These are phyloP conservation scores for Lecanicillium sp. DNA, from an alignment of 2,329 filamentous ascomycete species.

Conservation along the genomic window DNA sequence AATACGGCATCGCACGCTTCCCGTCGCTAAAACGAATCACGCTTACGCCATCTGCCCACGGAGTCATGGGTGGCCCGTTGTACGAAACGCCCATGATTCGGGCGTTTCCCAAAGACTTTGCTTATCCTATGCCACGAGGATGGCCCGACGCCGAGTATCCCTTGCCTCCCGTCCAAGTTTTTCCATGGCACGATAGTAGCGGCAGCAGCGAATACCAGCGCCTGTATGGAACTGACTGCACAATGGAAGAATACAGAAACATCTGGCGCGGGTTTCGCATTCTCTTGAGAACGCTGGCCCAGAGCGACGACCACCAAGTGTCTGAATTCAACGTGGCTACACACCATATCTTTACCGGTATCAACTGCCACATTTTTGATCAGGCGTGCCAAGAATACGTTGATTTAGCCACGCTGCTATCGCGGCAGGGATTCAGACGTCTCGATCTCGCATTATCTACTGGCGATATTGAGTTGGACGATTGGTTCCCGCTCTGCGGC, in stretches of 20 bases:
- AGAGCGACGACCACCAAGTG: slow-evolving; percentile 17
- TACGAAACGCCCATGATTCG: slow-evolving; percentile 3
- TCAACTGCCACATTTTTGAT: slow-evolving; percentile 23
- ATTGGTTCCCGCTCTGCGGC: slow-evolving; percentile 8
- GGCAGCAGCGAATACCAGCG: too few relatives aligned
- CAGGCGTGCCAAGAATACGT: slow-evolving; percentile 15
- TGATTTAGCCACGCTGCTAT: slow-evolving; percentile 13
- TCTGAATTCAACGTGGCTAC: slow-evolving; percentile 26
- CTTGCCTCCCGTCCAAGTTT: too few relatives aligned
- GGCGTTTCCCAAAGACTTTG: background rate
- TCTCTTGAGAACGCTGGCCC: slow-evolving; percentile 17
- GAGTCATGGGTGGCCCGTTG: background rate
- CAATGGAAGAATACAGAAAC: slow-evolving; percentile 11
- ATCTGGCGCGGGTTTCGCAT: slow-evolving; percentile 24
- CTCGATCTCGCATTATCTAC: slow-evolving; percentile 18
- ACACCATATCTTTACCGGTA: slow-evolving; percentile 18
- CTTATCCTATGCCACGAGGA: background rate
- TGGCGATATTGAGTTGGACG: slow-evolving; percentile 2
- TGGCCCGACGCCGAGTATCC: too few relatives aligned
- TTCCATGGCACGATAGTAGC: too few relatives aligned
- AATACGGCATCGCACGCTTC: background rate
- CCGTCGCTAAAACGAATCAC: slow-evolving; percentile 1
- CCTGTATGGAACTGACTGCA: slow-evolving; percentile 10
- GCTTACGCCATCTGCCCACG: slow-evolving; percentile 1
- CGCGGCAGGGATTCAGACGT: slow-evolving; percentile 17